These are phyloP conservation scores for Echites panduratus DNA, from an alignment of 257 asterid genomes.

Conservation along the genomic window DNA sequence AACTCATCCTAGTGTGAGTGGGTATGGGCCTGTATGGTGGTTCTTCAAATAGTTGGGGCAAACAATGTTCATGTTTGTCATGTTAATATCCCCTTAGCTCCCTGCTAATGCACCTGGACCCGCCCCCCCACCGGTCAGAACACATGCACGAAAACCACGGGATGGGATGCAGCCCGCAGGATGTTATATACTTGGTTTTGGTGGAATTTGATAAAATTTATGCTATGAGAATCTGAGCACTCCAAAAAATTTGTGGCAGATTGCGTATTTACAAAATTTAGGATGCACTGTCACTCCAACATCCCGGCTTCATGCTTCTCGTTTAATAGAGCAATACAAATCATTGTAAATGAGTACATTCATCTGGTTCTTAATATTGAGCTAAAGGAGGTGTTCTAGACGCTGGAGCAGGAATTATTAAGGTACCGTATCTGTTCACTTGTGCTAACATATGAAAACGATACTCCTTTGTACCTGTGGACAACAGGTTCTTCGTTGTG, in stretches of 20 bases:
- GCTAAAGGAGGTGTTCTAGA: neutral
- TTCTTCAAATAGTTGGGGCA: neutral
- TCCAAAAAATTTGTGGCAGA: conserved; percentile 29
- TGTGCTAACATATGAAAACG: neutral
- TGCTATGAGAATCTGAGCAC: neutral
- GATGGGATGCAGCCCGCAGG: neutral
- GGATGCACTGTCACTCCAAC: conserved; percentile 80
- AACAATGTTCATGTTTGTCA: neutral
- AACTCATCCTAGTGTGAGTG: neutral
- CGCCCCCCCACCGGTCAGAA: neutral
- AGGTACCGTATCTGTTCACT: neutral
- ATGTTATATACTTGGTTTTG: neutral
- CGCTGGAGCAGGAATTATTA: neutral
- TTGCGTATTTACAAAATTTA: conserved; percentile 67
- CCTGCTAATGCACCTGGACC: neutral
- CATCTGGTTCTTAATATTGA: neutral
- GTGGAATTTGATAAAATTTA: neutral
- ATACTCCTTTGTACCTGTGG: neutral
- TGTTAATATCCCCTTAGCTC: neutral
- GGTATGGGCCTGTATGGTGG: neutral
- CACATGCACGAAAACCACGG: neutral
- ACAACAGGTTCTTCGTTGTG: neutral
- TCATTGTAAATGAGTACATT: conserved; percentile 23
- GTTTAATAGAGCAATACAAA: conserved; percentile 85
- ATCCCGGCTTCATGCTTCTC: conserved; percentile 95